Conservation (phyloP, 495 filamentous ascomycete species). For the Penicillium odoratum region DNA sequence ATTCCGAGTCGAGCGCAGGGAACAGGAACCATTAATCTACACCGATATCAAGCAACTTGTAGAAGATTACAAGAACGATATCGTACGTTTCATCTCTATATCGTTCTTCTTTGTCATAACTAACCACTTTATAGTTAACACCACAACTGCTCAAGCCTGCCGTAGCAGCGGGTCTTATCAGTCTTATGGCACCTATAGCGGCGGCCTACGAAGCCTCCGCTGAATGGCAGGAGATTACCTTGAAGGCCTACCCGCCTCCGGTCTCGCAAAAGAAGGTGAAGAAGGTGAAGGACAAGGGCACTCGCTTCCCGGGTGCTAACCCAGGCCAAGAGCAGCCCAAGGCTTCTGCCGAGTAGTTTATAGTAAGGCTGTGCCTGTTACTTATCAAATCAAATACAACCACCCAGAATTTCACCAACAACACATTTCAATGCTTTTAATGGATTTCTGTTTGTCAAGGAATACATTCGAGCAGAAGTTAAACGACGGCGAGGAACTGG, state of each 20-base stretch:
- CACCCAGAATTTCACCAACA: not conserved
- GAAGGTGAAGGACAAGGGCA: conserved; percentile 78
- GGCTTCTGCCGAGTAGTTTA: not conserved
- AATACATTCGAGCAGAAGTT: not conserved
- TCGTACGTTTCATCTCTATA: conserved; percentile 53
- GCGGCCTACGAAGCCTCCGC: conserved; percentile 62
- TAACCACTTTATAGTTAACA: conserved; percentile 59
- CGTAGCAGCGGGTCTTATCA: conserved; percentile 65
- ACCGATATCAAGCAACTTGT: conserved; percentile 66
- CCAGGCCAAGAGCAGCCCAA: conserved; percentile 34
- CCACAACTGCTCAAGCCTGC: conserved; percentile 84
- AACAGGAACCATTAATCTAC: conserved; percentile 73
- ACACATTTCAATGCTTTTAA: not conserved
- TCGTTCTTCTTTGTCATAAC: conserved; percentile 16
- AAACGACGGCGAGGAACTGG: not conserved
- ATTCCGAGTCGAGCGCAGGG: conserved; percentile 40
- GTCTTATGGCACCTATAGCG: conserved; percentile 74
- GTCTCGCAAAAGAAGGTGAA: conserved; percentile 69
- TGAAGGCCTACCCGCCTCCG: conserved; percentile 78
- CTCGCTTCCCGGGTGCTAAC: conserved; percentile 55
- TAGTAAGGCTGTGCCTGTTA: not conserved
- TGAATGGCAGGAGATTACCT: conserved; percentile 81
- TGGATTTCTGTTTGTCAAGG: not conserved
- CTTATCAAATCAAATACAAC: not conserved
- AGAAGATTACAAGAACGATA: conserved; percentile 76